Evolutionary conservation across 345 rosid genomes (phyloP).

Genomic region (Trapa bicornis): DNA sequence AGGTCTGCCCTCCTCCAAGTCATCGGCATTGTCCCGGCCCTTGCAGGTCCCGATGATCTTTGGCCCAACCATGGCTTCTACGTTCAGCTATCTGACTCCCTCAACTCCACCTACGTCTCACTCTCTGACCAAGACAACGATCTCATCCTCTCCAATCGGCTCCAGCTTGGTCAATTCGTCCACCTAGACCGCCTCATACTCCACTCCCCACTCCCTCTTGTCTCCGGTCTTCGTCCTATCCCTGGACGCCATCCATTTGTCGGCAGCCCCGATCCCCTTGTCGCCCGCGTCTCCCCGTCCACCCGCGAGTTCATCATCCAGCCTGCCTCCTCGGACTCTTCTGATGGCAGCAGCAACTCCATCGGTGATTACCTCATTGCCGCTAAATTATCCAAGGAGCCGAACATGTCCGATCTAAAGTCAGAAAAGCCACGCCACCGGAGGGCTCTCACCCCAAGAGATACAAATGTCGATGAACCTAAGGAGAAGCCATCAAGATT

Average conservation of each 20-base stretch:
- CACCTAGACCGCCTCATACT: constrained; percentile 73
- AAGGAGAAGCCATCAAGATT: constrained; percentile 44
- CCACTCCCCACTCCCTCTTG: constrained; percentile 75
- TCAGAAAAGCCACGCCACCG: neutral
- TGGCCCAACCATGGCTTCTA: constrained; percentile 91
- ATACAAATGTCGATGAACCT: constrained; percentile 18
- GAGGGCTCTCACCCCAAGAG: constrained; percentile 5
- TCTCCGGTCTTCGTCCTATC: constrained; percentile 66
- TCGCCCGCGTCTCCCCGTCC: constrained; percentile 64
- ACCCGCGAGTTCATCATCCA: constrained; percentile 71
- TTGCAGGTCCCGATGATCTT: constrained; percentile 80
- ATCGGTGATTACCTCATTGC: constrained; percentile 49
- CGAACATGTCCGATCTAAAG: neutral
- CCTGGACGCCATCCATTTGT: constrained; percentile 83
- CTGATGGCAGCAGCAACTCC: constrained; percentile 40
- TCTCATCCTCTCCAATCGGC: constrained; percentile 79
- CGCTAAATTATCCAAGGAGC: constrained; percentile 3
- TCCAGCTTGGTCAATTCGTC: constrained; percentile 95
- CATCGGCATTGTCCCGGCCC: constrained; percentile 86
- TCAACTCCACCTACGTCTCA: constrained; percentile 89
- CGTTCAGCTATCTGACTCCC: constrained; percentile 94
- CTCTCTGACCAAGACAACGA: constrained; percentile 88
- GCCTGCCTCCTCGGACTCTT: constrained; percentile 36
- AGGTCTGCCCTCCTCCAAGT: constrained; percentile 85
- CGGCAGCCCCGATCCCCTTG: constrained; percentile 74